phyloP scores from a whole-genome alignment of 1,284 basidiomycete species.

The Ganoderma multipileum region DNA sequence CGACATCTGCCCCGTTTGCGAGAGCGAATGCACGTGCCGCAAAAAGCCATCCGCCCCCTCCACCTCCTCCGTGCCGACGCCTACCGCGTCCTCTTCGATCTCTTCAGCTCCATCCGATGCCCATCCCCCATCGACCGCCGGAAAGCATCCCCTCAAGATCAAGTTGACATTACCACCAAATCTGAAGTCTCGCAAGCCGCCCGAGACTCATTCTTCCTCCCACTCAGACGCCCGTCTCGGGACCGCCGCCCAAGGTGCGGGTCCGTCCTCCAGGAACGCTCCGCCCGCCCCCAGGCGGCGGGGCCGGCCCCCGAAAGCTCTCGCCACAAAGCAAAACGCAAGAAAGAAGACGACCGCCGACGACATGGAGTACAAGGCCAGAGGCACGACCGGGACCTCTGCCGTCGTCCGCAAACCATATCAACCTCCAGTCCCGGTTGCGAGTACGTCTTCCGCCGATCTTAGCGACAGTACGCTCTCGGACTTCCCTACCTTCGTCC shows the following conservation, averaged over 20 bases:
- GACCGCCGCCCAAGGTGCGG: slow-evolving; percentile 19
- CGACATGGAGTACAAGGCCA: slow-evolving; percentile 37
- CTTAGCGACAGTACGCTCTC: slow-evolving; percentile 35
- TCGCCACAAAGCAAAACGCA: slow-evolving; percentile 30
- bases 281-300: slow-evolving; percentile 52
- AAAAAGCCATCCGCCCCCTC: slow-evolving; percentile 43
- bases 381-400: slow-evolving; percentile 33
- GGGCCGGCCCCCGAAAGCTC: slow-evolving; percentile 60
- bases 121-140: slow-evolving; percentile 35
- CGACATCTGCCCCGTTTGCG: slow-evolving; percentile 87
- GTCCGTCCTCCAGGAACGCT: slow-evolving; percentile 25
- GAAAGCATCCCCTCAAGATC: slow-evolving; percentile 62
- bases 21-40: slow-evolving; percentile 81
- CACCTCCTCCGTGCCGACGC: slow-evolving; percentile 38
- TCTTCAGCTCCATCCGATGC: slow-evolving; percentile 33
- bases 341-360: slow-evolving; percentile 29
- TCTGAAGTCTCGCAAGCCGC: slow-evolving; percentile 38
- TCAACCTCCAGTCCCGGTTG: slow-evolving; percentile 19
- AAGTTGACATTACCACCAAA: slow-evolving; percentile 71
- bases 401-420: slow-evolving; percentile 15
- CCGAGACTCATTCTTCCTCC: slow-evolving; percentile 19
- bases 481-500: slow-evolving; percentile 40
- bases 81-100: slow-evolving; percentile 36
- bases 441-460: slow-evolving; percentile 27
- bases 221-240: slow-evolving; percentile 22